Conservation (phyloP, 2,329 filamentous ascomycete genomes). For the Ceratocystis smalleyi region DNA sequence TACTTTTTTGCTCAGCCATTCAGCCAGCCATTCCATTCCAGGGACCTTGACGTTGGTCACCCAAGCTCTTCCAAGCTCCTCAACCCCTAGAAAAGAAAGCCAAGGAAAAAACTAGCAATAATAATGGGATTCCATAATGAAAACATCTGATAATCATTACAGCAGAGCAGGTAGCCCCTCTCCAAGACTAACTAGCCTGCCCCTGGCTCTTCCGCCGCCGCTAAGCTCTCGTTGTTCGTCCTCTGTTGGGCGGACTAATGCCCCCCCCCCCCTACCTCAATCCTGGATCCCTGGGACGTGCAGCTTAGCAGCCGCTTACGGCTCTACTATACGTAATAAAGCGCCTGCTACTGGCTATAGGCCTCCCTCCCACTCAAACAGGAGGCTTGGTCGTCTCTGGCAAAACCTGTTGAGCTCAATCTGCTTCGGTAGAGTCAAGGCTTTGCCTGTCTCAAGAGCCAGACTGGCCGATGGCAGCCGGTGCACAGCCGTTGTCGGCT, state of each 20-base stretch:
- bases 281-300: not conserved
- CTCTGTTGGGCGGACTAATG: not conserved
- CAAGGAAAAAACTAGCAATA: not conserved
- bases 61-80: constrained; percentile 3
- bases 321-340: not conserved
- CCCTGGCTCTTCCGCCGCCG: not conserved
- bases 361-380: not conserved
- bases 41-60: not conserved
- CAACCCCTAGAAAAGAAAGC: not conserved
- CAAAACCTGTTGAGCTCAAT: not conserved
- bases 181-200: not conserved
- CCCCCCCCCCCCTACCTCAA: no score
- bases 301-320: not conserved
- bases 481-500: not conserved
- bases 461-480: not conserved
- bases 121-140: not conserved
- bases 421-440: not conserved
- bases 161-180: not conserved
- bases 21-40: no score
- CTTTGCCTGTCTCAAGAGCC: not conserved
- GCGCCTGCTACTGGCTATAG: not conserved
- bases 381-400: not conserved
- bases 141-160: not conserved
- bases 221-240: not conserved
- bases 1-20: constrained; percentile 1